Evolutionary conservation across 805 yeast species (phyloP).

Genomic region (Sugiyamaella qingdaonensis): DNA sequence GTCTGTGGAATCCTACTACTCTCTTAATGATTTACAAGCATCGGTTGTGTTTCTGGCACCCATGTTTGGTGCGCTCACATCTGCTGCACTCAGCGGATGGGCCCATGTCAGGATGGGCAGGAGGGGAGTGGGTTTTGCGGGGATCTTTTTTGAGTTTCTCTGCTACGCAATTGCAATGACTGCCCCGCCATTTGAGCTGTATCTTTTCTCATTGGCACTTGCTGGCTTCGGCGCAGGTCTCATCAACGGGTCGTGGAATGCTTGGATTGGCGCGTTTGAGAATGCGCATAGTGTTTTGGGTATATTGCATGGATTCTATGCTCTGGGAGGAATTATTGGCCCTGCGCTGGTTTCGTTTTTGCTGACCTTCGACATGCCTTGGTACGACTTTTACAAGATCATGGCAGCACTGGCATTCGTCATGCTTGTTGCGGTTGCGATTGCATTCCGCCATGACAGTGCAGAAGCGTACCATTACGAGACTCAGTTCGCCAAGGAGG

Average conservation of each 20-base stretch:
- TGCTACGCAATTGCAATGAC: slow-evolving; percentile 38
- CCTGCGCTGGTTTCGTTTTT: slow-evolving; percentile 60
- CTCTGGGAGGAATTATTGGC: slow-evolving; percentile 64
- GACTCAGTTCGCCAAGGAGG: not conserved
- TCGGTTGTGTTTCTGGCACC: slow-evolving; percentile 50
- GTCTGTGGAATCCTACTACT: slow-evolving; percentile 44
- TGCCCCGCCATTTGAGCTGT: slow-evolving; percentile 40
- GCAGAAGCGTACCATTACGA: slow-evolving; percentile 16
- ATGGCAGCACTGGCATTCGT: slow-evolving; percentile 37
- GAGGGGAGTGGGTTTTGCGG: slow-evolving; percentile 41
- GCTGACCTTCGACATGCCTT: slow-evolving; percentile 43
- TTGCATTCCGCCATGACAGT: slow-evolving; percentile 40
- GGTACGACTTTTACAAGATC: slow-evolving; percentile 49
- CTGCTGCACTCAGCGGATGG: slow-evolving; percentile 47
- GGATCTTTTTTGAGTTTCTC: slow-evolving; percentile 34
- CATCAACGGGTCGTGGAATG: slow-evolving; percentile 52
- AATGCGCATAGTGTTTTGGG: slow-evolving; percentile 59
- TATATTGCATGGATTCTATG: slow-evolving; percentile 61
- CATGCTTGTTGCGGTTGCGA: slow-evolving; percentile 34
- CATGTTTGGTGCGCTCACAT: slow-evolving; percentile 49
- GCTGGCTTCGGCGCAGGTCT: slow-evolving; percentile 55
- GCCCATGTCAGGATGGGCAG: slow-evolving; percentile 45
- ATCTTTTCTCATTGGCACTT: slow-evolving; percentile 38
- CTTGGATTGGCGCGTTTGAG: slow-evolving; percentile 45
- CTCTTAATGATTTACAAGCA: slow-evolving; percentile 44